Evolutionary conservation across 176 grass and related monocot genomes (phyloP), one percentile per base, ranked within the genome.

Genomic region (Hyparrhenia diplandra): DNA sequence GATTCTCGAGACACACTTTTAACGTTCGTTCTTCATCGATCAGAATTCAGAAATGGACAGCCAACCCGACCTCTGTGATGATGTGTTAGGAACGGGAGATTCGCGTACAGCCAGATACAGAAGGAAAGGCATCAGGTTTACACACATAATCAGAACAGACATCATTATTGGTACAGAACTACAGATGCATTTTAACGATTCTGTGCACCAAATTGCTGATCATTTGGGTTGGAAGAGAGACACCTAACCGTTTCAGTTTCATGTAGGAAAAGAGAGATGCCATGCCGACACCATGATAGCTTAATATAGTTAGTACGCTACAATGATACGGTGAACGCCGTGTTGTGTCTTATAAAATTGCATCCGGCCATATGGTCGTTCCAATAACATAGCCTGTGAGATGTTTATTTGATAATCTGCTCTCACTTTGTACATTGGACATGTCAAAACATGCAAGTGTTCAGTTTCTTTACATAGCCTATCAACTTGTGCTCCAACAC

Each of bases 101-200:
- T 85, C 76, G 55, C 25, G 27, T 28, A 84, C 71, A 84, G 23
- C 82, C 16, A 8, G 35, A 55, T 43, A 73, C 70, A 60, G 52
- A 57, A 23, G 8, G 29, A 49, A 30, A 73, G 46, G 43, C 8
- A n/a, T 21, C 58, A 42, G 51, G 30, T 69, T 18, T 40, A 5
- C 78, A 70, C 61, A 5, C 78, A 70, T 28, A 17, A 34, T 65
- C 34, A 79, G 81, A 79, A 69, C 20, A 39, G 75, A 21, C 28
- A 34, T 51, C 55, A 52, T 88, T 63, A 80, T 80, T 76, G 70
- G 71, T 67, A 47, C 29, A 34, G 51, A 81, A 80, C 21, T 67
- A 47, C 29, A 34, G 51, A 81, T 84, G 52, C 51, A 70, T 64
- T 40, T 23, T 39, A 25, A 68, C 31, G 69, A 79, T 64, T 43